These are phyloP conservation scores for Phylloporus gajari DNA, from an alignment of 1,284 basidiomycete species.

Conservation along the genomic window DNA sequence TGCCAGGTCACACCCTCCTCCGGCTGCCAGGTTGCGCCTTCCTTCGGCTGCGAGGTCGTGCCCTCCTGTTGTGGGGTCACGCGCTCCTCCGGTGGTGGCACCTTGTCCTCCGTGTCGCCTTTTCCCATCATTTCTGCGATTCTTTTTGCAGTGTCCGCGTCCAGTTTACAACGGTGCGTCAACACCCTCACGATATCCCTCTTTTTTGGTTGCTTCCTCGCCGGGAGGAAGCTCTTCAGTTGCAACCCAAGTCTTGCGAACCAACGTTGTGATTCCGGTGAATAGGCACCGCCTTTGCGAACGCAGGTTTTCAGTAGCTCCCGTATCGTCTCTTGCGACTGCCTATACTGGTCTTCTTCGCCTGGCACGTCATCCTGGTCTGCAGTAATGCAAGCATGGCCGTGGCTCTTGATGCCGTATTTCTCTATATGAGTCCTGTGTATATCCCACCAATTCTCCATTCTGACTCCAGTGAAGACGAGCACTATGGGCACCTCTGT, in stretches of 20 bases:
- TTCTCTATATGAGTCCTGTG: not conserved
- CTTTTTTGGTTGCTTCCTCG: not conserved
- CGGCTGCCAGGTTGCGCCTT: too few relatives aligned
- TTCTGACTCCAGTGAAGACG: constrained; percentile 1
- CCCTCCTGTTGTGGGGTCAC: too few relatives aligned
- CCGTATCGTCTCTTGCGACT: too few relatives aligned
- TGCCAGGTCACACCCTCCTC: too few relatives aligned
- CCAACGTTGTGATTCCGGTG: not conserved
- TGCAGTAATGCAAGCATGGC: constrained; percentile 3
- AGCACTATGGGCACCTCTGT: constrained; percentile 3
- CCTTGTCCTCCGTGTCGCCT: not conserved
- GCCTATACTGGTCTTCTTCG: not conserved
- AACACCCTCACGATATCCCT: not conserved
- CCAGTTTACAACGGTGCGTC: not conserved
- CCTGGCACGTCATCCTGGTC: not conserved
- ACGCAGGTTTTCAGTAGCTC: too few relatives aligned
- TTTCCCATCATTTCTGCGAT: constrained; percentile 1
- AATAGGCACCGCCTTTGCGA: too few relatives aligned
- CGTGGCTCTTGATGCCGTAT: not conserved
- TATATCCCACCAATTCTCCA: constrained; percentile 7
- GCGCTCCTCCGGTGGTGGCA: too few relatives aligned
- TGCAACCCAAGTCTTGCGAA: not conserved
- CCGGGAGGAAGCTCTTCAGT: not conserved
- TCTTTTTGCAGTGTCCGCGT: not conserved
- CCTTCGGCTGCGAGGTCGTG: too few relatives aligned